Percentiles rank a stretch among this genome's conserved stretches.
These are phyloP conservation scores for Candida multigemmis DNA, from an alignment of 805 yeast genomes.

Conservation along the genomic window DNA sequence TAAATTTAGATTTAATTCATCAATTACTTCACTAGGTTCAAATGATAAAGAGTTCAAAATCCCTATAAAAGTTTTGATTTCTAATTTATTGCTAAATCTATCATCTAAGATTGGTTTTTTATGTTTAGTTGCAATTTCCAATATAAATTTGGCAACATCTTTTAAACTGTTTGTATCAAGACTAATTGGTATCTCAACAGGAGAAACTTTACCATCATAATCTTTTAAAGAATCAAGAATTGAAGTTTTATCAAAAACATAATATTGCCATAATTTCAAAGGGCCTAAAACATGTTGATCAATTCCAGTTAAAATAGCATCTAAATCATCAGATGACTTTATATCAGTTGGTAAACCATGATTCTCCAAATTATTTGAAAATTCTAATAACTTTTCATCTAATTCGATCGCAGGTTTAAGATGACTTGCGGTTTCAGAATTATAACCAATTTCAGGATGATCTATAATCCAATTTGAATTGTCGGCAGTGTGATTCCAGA, in stretches of 20 bases:
- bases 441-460: constrained; percentile 89
- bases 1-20: constrained; percentile 68
- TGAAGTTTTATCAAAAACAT: constrained; percentile 52
- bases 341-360: constrained; percentile 58
- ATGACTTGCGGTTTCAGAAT: constrained; percentile 83
- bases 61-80: constrained; percentile 41
- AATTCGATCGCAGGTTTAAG: constrained; percentile 75
- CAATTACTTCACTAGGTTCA: constrained; percentile 47
- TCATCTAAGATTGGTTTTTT: constrained; percentile 36
- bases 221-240: constrained; percentile 34
- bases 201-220: constrained; percentile 7
- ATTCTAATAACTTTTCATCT: constrained; percentile 59
- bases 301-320: constrained; percentile 57
- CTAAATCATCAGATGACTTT: constrained; percentile 43
- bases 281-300: constrained; percentile 57
- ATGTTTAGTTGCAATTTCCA: constrained; percentile 28
- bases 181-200: constrained; percentile 35
- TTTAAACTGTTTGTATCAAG: constrained; percentile 28
- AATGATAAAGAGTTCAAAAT: constrained; percentile 23
- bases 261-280: constrained; percentile 80
- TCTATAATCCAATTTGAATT: constrained; percentile 79
- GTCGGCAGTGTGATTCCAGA: constrained; percentile 90
- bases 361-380: constrained; percentile 47
- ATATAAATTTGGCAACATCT: constrained; percentile 41
- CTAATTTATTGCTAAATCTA: constrained; percentile 48